Evolutionary conservation across 306 rosid species (phyloP).

Genomic region (Comarum palustre): DNA sequence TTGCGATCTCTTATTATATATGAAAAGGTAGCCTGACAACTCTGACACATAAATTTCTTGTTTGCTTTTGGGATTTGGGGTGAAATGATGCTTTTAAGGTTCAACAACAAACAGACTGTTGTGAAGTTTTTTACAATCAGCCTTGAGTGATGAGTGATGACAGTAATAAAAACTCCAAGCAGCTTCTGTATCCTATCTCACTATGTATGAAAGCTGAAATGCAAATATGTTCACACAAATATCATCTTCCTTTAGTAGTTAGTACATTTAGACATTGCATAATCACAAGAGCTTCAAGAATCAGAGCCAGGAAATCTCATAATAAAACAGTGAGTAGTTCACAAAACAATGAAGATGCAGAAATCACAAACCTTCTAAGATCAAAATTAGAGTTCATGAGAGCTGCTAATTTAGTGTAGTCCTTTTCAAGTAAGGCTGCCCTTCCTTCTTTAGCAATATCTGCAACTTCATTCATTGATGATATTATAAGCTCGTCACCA

Average conservation of each 20-base stretch:
- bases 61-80: not conserved
- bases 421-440: conserved; percentile 51
- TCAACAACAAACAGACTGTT: not conserved
- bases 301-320: not conserved
- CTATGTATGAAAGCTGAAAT: not conserved
- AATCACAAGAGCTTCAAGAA: not conserved
- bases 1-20: not conserved
- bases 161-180: not conserved
- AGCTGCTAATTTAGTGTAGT: conserved; percentile 55
- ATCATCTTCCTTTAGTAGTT: not conserved
- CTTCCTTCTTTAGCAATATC: conserved; percentile 69
- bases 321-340: not conserved
- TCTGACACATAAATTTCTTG: not conserved
- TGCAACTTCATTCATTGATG: conserved; percentile 76
- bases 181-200: not conserved
- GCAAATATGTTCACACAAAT: not conserved
- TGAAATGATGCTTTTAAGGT: not conserved
- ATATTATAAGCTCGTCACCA: conserved; percentile 73
- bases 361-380: conserved; percentile 58
- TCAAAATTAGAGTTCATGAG: conserved; percentile 85
- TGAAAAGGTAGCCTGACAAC: not conserved
- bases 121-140: not conserved
- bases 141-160: not conserved
- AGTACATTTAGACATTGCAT: not conserved
- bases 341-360: no score